Evolutionary conservation across 371 early-diverging fungal species (phyloP).

Genomic region (Mortierella sp.): DNA sequence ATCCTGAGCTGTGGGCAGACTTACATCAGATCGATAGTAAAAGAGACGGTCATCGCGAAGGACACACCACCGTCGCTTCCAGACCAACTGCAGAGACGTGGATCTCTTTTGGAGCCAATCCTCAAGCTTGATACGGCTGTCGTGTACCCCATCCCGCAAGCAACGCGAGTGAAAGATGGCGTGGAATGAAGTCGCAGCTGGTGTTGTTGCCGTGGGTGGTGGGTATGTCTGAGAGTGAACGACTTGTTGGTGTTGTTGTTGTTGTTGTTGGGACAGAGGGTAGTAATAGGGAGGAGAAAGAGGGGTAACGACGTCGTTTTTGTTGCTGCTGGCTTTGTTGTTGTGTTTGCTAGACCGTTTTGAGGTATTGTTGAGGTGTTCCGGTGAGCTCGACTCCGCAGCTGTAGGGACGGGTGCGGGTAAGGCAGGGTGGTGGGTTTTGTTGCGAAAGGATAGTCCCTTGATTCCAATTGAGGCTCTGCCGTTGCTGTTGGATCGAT

Average conservation of each 20-base stretch:
- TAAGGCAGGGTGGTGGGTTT: not conserved
- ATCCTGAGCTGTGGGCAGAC: too few relatives aligned
- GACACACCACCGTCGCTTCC: constrained; percentile 55
- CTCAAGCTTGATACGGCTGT: constrained; percentile 30
- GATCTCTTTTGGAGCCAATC: constrained; percentile 56
- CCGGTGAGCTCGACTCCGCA: too few relatives aligned
- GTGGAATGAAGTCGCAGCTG: constrained; percentile 12
- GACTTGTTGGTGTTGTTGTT: not conserved
- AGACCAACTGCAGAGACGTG: constrained; percentile 34
- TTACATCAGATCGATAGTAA: constrained; percentile 44
- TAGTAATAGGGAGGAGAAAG: too few relatives aligned
- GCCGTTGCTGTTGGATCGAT: not conserved
- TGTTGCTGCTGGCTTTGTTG: too few relatives aligned
- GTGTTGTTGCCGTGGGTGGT: not conserved
- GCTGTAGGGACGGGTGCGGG: not conserved
- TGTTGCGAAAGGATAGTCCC: not conserved
- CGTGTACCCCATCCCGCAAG: not conserved
- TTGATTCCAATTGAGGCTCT: not conserved
- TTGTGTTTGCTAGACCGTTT: too few relatives aligned
- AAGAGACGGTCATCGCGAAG: constrained; percentile 33
- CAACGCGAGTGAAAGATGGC: constrained; percentile 12
- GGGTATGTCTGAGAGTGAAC: not conserved
- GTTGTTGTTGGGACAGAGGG: not conserved
- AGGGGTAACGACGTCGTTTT: too few relatives aligned
- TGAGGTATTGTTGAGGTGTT: too few relatives aligned